Conservation (phyloP, 345 rosid genomes). For the Excoecaria agallocha region DNA sequence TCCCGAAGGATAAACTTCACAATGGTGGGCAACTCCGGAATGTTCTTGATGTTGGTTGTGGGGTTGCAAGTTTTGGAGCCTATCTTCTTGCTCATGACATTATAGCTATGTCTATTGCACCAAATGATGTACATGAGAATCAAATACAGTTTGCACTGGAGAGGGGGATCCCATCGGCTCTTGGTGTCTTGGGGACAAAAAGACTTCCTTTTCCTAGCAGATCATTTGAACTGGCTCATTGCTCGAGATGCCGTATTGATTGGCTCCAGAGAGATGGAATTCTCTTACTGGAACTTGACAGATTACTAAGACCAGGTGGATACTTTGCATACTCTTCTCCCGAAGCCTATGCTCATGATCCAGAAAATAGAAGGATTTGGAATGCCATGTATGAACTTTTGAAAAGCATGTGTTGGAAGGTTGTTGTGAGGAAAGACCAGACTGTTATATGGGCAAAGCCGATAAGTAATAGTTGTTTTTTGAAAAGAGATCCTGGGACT, state of each 20-base stretch:
- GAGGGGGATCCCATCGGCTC: conserved; percentile 90
- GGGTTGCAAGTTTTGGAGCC: conserved; percentile 99
- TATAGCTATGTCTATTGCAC: conserved; percentile 92
- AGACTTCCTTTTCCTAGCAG: conserved; percentile 96
- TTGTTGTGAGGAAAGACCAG: conserved; percentile 68
- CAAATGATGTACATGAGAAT: conserved; percentile 96
- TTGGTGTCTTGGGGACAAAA: conserved; percentile 94
- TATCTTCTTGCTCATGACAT: conserved; percentile 82
- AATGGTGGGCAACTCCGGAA: conserved; percentile 76
- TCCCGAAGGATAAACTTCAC: conserved; percentile 80
- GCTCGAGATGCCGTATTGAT: conserved; percentile 95
- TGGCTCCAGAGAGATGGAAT: conserved; percentile 98
- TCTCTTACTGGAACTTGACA: conserved; percentile 85
- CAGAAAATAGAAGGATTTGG: conserved; percentile 78
- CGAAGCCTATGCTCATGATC: conserved; percentile 91
- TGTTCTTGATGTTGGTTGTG: conserved; percentile 97
- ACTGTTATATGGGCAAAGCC: conserved; percentile 96
- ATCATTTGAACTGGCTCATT: conserved; percentile 96
- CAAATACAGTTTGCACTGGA: conserved; percentile 97
- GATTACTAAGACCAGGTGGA: conserved; percentile 95
- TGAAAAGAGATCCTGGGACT: conserved; percentile 62
- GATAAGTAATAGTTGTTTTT: conserved; percentile 71
- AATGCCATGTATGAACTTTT: conserved; percentile 76
- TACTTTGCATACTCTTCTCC: conserved; percentile 97
- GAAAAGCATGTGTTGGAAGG: conserved; percentile 91